Base-by-base conservation (phyloP, 2,329 filamentous ascomycete genomes). In the Aphanoascus verrucosus region DNA sequence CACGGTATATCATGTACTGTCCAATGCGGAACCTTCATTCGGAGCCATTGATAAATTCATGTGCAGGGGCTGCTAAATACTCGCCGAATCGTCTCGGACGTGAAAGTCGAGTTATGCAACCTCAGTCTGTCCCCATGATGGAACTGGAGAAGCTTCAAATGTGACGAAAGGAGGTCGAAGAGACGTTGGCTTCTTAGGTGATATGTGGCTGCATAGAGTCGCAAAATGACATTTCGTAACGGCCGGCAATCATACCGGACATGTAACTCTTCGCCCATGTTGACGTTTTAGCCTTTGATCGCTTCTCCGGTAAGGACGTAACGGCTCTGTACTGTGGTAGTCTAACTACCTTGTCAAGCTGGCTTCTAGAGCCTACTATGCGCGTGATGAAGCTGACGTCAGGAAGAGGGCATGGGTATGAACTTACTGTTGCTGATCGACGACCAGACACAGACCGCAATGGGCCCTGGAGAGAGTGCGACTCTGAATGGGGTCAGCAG, bases 161-260 rank as follows among this genome's bases (percentile, higher is more conserved):
- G 44, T 35, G 17, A 46, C 15, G 9, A 45, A 9, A 6, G 32
- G 43, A 14, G 34, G 28, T 17, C 8, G 34, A n/a, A n/a, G n/a
- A 6, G 20, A 35, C 31, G 32, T 15, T 46, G 28, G 8, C 28
- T 14, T 17, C 7, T n/a, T 28, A 46, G 43, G 45, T 48, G 45
- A 48, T 38, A 38, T 48, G 45, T 48, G 34, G 45, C 45, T 38
- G 45, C 45, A 48, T 48, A 46, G 28, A 46, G 44, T 46, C 19
- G 23, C 45, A 48, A 28, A 34, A 35, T 8, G 23, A 37, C 37
- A 20, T 48, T 37, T 15, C n/a, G 32, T 20, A n/a, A 32, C 3
- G 15, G 20, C 23, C 31, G 42, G 42, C 7, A 12, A 44, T 5
- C 14, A 17, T 23, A 20, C 41, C 11, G 17, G 41, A 7, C 5